Conservation (phyloP, 2,329 filamentous ascomycete genomes). For the Scolecobasidium constrictum region DNA sequence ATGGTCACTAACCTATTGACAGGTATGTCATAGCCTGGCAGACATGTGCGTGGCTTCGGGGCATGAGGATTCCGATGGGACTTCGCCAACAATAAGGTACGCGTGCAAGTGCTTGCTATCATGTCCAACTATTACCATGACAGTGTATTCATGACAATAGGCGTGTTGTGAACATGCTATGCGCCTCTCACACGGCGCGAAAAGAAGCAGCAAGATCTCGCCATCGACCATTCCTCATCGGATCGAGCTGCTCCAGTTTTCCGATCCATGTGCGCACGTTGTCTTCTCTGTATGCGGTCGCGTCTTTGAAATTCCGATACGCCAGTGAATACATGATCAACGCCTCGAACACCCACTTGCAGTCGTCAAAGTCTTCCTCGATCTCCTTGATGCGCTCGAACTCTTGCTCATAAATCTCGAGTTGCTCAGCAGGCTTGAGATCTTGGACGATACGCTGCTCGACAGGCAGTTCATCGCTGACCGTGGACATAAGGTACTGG, state of each 20-base stretch:
- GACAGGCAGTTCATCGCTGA: constrained; percentile 40
- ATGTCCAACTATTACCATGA: no score
- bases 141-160: no score
- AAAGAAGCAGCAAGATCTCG: constrained; percentile 58
- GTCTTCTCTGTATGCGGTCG: constrained; percentile 29
- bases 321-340: constrained; percentile 64
- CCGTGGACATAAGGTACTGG: constrained; percentile 67
- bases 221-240: constrained; percentile 66
- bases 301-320: constrained; percentile 38
- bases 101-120: no score
- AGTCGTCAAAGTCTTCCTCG: constrained; percentile 54
- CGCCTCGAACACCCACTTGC: constrained; percentile 85
- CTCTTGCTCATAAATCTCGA: constrained; percentile 57
- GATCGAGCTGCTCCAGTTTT: constrained; percentile 59
- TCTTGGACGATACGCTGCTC: constrained; percentile 52
- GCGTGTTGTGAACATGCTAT: no score
- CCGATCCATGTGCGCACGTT: constrained; percentile 45
- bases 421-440: constrained; percentile 50
- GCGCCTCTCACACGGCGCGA: no score
- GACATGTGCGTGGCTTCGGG: no score
- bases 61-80: no score
- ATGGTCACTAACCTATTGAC: no score
- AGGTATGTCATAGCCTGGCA: no score
- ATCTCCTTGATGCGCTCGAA: constrained; percentile 64
- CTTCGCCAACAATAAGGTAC: no score